phyloP scores from a whole-genome alignment of 768 basidiomycete species.

The Hygrophoropsis aurantiaca region DNA sequence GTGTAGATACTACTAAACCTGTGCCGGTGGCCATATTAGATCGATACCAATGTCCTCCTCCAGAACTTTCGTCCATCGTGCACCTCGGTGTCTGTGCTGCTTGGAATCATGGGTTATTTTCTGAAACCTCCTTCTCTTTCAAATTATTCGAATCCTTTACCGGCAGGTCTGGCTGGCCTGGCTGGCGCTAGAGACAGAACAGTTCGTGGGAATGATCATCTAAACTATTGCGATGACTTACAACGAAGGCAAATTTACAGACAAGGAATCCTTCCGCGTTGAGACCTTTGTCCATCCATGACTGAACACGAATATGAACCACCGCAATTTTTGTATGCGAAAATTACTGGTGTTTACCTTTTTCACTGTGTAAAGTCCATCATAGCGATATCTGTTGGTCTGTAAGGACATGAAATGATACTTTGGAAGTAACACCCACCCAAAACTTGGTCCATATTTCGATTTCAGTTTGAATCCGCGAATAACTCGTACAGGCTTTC shows the following conservation, averaged over 20 bases:
- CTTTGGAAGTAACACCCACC: conserved; percentile 40
- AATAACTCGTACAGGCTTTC: conserved; percentile 83
- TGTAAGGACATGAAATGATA: not conserved
- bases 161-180: conserved; percentile 20
- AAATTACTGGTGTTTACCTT: conserved; percentile 41
- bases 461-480: conserved; percentile 79
- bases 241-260: conserved; percentile 85
- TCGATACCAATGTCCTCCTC: no score
- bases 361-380: conserved; percentile 82
- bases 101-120: no score
- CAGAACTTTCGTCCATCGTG: no score
- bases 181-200: conserved; percentile 17
- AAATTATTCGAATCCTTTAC: conserved; percentile 17
- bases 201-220: not conserved
- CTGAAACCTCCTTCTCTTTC: no score
- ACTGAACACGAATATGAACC: conserved; percentile 34
- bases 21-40: no score
- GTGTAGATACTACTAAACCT: no score
- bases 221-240: conserved; percentile 28
- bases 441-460: conserved; percentile 75
- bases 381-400: conserved; percentile 74
- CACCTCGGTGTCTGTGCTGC: no score
- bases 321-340: not conserved
- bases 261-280: conserved; percentile 71
- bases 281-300: conserved; percentile 73